A percentile compares a stretch with the other conserved stretches of the same genome.
Conservation (phyloP, 768 basidiomycete genomes). For the Tulasnella sp. region DNA sequence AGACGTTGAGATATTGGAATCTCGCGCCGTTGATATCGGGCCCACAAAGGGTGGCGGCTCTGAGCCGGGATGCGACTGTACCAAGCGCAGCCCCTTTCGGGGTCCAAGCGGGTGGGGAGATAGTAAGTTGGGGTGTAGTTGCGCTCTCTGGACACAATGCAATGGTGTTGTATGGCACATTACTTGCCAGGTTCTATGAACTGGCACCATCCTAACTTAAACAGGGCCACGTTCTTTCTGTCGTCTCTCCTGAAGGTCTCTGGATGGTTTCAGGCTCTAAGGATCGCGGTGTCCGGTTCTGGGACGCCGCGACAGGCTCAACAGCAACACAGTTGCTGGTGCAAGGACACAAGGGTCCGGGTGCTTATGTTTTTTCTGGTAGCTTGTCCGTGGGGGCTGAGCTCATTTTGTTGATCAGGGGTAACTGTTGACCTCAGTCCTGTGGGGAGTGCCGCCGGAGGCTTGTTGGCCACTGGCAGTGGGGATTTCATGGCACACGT, state of each 20-base stretch:
- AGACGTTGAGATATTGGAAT: constrained; percentile 40
- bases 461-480: constrained; percentile 29
- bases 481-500: constrained; percentile 31
- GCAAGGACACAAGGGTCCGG: constrained; percentile 56
- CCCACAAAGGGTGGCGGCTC: background rate
- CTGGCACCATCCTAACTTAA: background rate
- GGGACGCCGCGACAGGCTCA: constrained; percentile 55
- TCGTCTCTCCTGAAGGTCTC: constrained; percentile 80
- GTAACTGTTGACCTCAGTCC: constrained; percentile 32
- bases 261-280: constrained; percentile 94
- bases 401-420: constrained; percentile 20
- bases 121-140: constrained; percentile 52
- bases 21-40: constrained; percentile 28
- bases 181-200: background rate
- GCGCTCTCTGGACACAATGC: constrained; percentile 73
- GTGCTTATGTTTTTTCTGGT: background rate
- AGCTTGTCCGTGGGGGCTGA: background rate
- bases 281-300: constrained; percentile 91
- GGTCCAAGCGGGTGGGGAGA: constrained; percentile 28
- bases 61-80: background rate
- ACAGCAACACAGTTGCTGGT: constrained; percentile 81
- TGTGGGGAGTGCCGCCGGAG: constrained; percentile 20
- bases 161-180: constrained; percentile 20
- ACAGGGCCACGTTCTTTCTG: constrained; percentile 60
- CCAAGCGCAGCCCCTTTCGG: background rate